Evolutionary conservation across 495 filamentous ascomycete genomes (phyloP).

Genomic region (Penicillium turbatum): DNA sequence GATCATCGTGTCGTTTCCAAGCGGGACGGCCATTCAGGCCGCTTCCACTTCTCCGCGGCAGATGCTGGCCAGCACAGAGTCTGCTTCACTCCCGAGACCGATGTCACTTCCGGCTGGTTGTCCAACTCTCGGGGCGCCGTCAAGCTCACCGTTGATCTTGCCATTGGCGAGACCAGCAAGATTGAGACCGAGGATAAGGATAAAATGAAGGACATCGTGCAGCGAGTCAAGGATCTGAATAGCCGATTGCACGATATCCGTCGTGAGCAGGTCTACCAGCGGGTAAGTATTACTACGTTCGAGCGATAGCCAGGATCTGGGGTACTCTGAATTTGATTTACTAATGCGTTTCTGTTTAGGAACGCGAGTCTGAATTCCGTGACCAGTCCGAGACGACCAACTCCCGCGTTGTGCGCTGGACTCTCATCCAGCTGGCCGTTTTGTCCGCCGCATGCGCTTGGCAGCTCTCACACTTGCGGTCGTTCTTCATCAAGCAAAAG

Average conservation of each 20-base stretch:
- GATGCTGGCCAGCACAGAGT: conserved; percentile 91
- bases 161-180: conserved; percentile 90
- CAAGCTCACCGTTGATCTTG: conserved; percentile 81
- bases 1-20: conserved; percentile 93
- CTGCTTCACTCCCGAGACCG: conserved; percentile 81
- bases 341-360: conserved; percentile 46
- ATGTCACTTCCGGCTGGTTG: conserved; percentile 63
- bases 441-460: conserved; percentile 90
- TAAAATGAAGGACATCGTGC: conserved; percentile 87
- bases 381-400: conserved; percentile 96
- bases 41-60: conserved; percentile 94
- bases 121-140: conserved; percentile 66
- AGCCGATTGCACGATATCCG: conserved; percentile 81
- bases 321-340: background rate
- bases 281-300: conserved; percentile 55
- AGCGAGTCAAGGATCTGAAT: conserved; percentile 88
- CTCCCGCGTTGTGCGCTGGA: conserved; percentile 89
- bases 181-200: conserved; percentile 93
- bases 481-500: conserved; percentile 99
- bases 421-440: conserved; percentile 82
- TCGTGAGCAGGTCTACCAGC: conserved; percentile 92
- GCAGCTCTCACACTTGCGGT: conserved; percentile 91
- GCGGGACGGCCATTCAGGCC: conserved; percentile 67
- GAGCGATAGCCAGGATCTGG: background rate
- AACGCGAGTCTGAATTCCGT: conserved; percentile 96